Evolutionary conservation across 2,329 filamentous ascomycete species (phyloP).

Genomic region (Coleophoma crateriformis): DNA sequence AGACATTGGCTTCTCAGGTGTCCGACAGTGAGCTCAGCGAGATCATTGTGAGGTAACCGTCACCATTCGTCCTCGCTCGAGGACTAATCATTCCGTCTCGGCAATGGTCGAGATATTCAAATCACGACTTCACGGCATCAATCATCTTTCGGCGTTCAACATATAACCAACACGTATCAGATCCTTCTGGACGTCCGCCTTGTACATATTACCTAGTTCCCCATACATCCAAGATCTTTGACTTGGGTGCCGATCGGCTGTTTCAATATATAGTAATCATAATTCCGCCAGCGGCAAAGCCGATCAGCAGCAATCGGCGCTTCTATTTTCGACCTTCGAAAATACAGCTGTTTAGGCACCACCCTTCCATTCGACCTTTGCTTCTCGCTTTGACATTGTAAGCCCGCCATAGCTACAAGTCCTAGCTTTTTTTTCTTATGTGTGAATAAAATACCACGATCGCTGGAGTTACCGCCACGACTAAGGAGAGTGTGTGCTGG

Average conservation of each 20-base stretch:
- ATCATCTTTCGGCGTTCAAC: constrained; percentile 25
- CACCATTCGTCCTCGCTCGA: constrained; percentile 6
- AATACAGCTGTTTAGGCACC: not conserved
- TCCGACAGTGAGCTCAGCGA: constrained; percentile 26
- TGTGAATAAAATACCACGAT: constrained; percentile 18
- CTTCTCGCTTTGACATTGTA: constrained; percentile 12
- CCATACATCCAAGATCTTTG: not conserved
- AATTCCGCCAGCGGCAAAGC: constrained; percentile 6
- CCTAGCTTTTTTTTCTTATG: not conserved
- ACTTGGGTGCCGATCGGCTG: constrained; percentile 5
- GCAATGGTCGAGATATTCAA: constrained; percentile 12
- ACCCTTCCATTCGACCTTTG: constrained; percentile 4
- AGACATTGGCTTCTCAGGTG: constrained; percentile 37
- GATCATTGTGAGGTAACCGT: constrained; percentile 19
- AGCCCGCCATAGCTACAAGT: constrained; percentile 2
- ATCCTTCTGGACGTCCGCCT: constrained; percentile 9
- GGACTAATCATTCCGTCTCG: constrained; percentile 3
- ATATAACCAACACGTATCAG: constrained; percentile 22
- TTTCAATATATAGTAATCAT: constrained; percentile 20
- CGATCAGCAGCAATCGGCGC: not conserved
- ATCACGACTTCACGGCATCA: constrained; percentile 25
- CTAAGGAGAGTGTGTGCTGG: constrained; percentile 17
- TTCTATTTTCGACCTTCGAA: not conserved
- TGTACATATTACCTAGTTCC: constrained; percentile 21
- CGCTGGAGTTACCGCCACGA: constrained; percentile 26